Percentiles rank a stretch among this genome's conserved stretches.
Conservation (phyloP, 148 eudicot genomes). For the Talinum fruticosum region DNA sequence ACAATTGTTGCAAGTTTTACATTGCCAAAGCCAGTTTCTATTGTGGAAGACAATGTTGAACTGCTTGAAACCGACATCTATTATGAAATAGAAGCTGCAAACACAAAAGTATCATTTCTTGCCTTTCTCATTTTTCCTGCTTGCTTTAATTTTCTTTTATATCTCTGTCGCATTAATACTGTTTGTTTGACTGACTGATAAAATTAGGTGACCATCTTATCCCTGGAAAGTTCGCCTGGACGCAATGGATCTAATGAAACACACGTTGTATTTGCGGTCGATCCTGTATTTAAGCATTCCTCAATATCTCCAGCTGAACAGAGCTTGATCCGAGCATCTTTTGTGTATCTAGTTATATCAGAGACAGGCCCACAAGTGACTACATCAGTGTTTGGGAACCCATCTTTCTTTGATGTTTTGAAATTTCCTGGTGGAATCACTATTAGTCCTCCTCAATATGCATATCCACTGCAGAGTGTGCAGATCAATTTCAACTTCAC, state of each 20-base stretch:
- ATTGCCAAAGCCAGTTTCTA: slow-evolving; percentile 58
- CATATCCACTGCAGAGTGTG: slow-evolving; percentile 71
- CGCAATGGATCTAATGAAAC: slow-evolving; percentile 62
- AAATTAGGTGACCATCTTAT: slow-evolving; percentile 58
- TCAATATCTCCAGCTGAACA: slow-evolving; percentile 39
- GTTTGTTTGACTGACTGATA: neutral
- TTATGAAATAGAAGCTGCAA: slow-evolving; percentile 54
- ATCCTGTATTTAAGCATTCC: slow-evolving; percentile 48
- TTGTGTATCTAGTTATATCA: slow-evolving; percentile 48
- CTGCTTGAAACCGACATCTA: slow-evolving; percentile 70
- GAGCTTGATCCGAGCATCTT: slow-evolving; percentile 63
- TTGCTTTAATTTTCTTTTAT: slow-evolving; percentile 7
- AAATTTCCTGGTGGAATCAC: slow-evolving; percentile 90
- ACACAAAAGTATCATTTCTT: slow-evolving; percentile 49
- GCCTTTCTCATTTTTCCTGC: slow-evolving; percentile 14
- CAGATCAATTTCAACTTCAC: slow-evolving; percentile 89
- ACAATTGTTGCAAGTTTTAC: slow-evolving; percentile 74
- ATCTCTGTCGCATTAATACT: slow-evolving; percentile 3
- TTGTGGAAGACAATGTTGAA: slow-evolving; percentile 46
- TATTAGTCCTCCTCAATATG: slow-evolving; percentile 56
- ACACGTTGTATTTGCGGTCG: slow-evolving; percentile 67
- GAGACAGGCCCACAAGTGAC: slow-evolving; percentile 49
- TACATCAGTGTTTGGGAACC: slow-evolving; percentile 67
- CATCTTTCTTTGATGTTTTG: slow-evolving; percentile 73
- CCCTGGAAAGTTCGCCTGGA: slow-evolving; percentile 44